Evolutionary conservation across 2,329 filamentous ascomycete genomes (phyloP), one percentile per base, ranked within the genome.

Genomic region (Penicillium sp.): DNA sequence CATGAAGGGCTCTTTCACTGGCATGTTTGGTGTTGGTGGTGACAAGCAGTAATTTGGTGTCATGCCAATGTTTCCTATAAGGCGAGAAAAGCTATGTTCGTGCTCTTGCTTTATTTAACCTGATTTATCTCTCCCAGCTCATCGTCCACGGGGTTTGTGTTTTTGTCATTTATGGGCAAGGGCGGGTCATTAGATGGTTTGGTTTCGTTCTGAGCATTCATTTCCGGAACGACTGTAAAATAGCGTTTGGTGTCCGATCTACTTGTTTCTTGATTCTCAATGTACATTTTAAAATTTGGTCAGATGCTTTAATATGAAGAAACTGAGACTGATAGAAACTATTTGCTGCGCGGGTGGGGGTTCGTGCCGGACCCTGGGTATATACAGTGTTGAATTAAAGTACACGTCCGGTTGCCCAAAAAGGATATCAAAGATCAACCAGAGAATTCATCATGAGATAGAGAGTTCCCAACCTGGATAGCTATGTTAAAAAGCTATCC

Each of bases 1-100:
- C 71, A 96, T 96, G 91, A 95, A 93, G 84, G 85, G 84, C 57
- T 88, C 88, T 27, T 87, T 95, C 68, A 81, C 83, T 37, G 81
- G 85, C 50, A 78, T 80, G 70, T 81, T 85, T 62, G 80, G 80
- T 46, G 71, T 71, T 50, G 69, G 74, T 48, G 64, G 64, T 25
- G 63, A 64, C 43, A 62, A 69, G 57, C 65, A 71, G 62, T 60
- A 70, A 63, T 27, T 31, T 52, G 26, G 19, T 27, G 29, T 62
- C 61, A 59, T 39, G 14, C 25, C 39, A 42, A 1, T 1, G 19
- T 2, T 4, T 13, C 19, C 25, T 47, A 57, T 42, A 42, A 23
- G 19, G 19, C 8, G 39, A 23, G 19, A 19, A 42, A 42, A 42
- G 10, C 39, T 9, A n/a, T 5, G 16, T 39, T 33, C 50, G 54